These are phyloP conservation scores for Leccinellum luteum DNA, from an alignment of 768 basidiomycete genomes.

Conservation along the genomic window DNA sequence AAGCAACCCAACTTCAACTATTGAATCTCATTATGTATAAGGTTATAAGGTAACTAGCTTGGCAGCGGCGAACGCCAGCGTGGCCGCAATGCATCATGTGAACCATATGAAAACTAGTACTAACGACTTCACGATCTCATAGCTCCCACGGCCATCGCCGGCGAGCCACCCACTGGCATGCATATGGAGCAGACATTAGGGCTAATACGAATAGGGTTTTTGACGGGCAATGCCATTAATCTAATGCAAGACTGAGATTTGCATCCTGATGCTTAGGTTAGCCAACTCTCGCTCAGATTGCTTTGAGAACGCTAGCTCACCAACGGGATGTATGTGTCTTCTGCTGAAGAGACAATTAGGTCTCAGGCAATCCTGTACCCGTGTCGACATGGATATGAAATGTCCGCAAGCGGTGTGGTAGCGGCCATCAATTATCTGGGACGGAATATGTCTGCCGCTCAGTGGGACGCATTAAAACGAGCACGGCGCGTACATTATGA, in stretches of 20 bases:
- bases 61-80: conserved; percentile 21
- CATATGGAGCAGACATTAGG: conserved; percentile 44
- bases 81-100: conserved; percentile 10
- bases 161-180: conserved; percentile 7
- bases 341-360: conserved; percentile 69
- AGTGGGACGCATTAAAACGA: background rate
- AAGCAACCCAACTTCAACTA: background rate
- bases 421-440: conserved; percentile 73
- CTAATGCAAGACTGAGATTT: conserved; percentile 54
- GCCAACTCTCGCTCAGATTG: background rate
- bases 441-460: background rate
- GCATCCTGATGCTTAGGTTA: conserved; percentile 43
- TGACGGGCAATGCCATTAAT: conserved; percentile 64
- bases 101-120: background rate
- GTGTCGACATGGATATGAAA: conserved; percentile 71
- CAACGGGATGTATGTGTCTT: conserved; percentile 55
- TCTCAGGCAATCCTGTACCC: conserved; percentile 61
- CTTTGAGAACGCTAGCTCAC: conserved; percentile 32
- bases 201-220: conserved; percentile 71
- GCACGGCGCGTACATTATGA: conserved; percentile 56
- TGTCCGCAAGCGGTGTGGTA: conserved; percentile 68
- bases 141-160: conserved; percentile 11
- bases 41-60: conserved; percentile 21
- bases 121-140: conserved; percentile 17
- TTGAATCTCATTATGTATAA: conserved; percentile 18